Conservation (phyloP, 2,329 filamentous ascomycete species). For the Diaporthe sp. region DNA sequence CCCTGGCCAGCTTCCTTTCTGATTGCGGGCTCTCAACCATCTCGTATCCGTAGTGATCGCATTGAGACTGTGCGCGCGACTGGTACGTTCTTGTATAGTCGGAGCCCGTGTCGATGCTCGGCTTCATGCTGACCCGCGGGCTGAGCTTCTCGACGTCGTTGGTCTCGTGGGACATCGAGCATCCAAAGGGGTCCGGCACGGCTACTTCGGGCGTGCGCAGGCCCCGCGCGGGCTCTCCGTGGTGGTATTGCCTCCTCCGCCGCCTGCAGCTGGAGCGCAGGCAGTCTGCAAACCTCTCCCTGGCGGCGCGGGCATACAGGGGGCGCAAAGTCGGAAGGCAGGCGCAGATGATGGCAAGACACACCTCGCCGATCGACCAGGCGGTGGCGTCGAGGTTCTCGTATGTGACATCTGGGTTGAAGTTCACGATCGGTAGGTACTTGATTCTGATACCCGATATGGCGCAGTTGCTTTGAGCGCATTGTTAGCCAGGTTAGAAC, state of each 20-base stretch:
- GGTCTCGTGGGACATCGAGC: not conserved
- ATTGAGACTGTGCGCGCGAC: not conserved
- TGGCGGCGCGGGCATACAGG: not conserved
- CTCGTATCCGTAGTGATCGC: not conserved
- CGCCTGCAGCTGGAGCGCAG: not conserved
- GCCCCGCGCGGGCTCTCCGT: not conserved
- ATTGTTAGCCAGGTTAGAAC: not conserved
- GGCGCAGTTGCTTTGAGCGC: not conserved
- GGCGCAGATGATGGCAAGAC: constrained; percentile 20
- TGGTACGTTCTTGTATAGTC: not conserved
- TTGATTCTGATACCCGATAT: constrained; percentile 25
- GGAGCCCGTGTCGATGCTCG: not conserved
- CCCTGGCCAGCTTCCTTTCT: not conserved
- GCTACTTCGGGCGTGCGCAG: not conserved
- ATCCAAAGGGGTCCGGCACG: not conserved
- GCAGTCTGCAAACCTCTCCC: not conserved
- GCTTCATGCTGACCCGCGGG: not conserved
- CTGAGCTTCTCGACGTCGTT: constrained; percentile 7
- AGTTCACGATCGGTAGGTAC: constrained; percentile 1
- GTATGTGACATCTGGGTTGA: constrained; percentile 13
- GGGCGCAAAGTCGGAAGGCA: constrained; percentile 17
- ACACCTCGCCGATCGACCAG: constrained; percentile 9
- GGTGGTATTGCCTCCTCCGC: not conserved
- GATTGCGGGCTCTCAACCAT: not conserved
- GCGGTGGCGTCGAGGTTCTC: constrained; percentile 17